Evolutionary conservation across 2,329 filamentous ascomycete genomes (phyloP), one percentile per base, ranked within the genome.

Genomic region (Fusarium coicis): DNA sequence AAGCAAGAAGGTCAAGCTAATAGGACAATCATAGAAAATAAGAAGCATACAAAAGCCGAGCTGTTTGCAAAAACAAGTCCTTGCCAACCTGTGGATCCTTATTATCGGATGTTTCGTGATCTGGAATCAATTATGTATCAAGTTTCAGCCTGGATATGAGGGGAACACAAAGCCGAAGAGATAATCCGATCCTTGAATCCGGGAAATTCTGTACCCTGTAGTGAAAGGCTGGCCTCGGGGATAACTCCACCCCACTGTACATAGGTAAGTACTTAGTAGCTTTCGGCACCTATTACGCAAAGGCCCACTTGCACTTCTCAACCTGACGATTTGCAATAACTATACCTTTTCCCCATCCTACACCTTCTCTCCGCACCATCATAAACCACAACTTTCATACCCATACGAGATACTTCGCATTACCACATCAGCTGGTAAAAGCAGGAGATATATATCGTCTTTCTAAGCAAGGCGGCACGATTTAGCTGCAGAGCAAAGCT

Each of bases 271-370:
- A 37, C 36, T 37, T 37, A 54, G 36, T 37, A 54, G 36, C 30
- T 58, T 73, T 74, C 66, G 66, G 76, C 76, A 76, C 71, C 79
- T 77, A 82, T 83, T 83, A 82, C 81, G 80, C 81, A 83, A 78
- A 81, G 81, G 77, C 80, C 81, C 81, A 82, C 81, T 73, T 80
- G 74, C 78, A 76, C 74, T 73, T 77, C 69, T 78, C 77, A 78
- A 80, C 79, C 79, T 82, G 79, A 81, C 77, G 76, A 81, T 80
- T 81, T 80, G 79, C 74, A 79, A 77, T 75, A 50, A 50, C 47
- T 19, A 74, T 76, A 69, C 74, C 78, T 79, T 79, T 80, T 76
- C 74, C 65, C 70, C 74, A 77, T 74, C 73, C 74, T 75, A 63
- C 74, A 77, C 64, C 68, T 74, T 78, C 74, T 74, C 76, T 78